Conservation (phyloP, 805 yeast genomes). For the Suhomyces prunicola region DNA sequence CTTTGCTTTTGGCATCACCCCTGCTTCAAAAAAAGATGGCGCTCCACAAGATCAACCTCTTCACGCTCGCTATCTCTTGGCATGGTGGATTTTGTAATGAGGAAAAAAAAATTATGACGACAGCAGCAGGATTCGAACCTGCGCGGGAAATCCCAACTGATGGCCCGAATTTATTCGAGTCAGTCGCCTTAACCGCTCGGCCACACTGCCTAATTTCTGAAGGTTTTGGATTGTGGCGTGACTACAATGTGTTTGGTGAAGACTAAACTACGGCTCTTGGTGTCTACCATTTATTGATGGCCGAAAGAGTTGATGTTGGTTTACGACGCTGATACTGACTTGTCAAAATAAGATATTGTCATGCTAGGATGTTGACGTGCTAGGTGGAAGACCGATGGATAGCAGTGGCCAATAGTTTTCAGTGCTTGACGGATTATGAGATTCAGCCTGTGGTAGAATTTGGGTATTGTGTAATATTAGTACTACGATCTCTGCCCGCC, state of each 20-base stretch:
- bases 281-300: background rate
- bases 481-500: background rate
- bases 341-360: background rate
- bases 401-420: no score
- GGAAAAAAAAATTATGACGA: conserved; percentile 8
- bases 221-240: background rate
- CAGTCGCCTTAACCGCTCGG: conserved; percentile 15
- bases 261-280: no score
- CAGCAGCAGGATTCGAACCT: conserved; percentile 16
- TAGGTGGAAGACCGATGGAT: no score
- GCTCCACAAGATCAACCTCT: no score
- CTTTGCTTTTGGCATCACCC: conserved; percentile 8
- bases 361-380: background rate
- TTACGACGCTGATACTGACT: background rate
- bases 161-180: conserved; percentile 13
- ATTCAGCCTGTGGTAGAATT: background rate
- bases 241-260: background rate
- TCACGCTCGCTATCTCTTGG: background rate
- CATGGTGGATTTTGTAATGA: background rate
- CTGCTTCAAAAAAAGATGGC: background rate
- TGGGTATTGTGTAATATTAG: background rate
- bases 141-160: conserved; percentile 17
- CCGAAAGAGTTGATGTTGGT: background rate
- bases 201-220: conserved; percentile 10
- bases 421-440: background rate